Base-by-base conservation (phyloP, 169 alveolate genomes). In the Cryptosporidium parvum region DNA sequence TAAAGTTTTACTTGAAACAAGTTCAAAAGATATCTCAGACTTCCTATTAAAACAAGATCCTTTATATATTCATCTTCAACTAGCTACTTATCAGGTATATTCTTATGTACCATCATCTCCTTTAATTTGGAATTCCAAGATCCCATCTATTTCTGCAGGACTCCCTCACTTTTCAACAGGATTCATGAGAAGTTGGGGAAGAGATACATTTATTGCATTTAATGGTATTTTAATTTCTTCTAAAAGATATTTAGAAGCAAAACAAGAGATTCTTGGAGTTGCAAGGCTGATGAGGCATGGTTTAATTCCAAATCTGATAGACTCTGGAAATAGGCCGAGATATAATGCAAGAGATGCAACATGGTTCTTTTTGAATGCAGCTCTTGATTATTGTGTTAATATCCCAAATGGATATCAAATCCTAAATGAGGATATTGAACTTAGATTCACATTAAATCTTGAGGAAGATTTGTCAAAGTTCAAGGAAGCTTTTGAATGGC, bases 301-400 rank as follows among this genome's bases (percentile, higher is more conserved):
- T 5, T 84, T 97, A 18, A 96, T 97, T 70, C 99, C 99, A 14
- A 97, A 97, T 75, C 91, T 97, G 65, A 93, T 96, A 61, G 99
- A 97, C 91, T 86, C 96, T 6, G 96, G 98, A 21, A 94, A 95
- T 45, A 95, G 94, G 68, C 96, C 98, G 2, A 93, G 99, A 85
- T 97, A 95, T 86, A 97, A 97, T 91, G 97, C 98, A 16, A 92
- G 99, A 69, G 99, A 97, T 92, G 98, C 98, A 26, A 95, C 98
- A 31, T 96, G 99, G 99, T 96, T 96, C 92, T 97, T 95, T 93
- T 58, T 96, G 42, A 93, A 96, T 86, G 94, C 97, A 53, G 93
- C 95, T 45, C 93, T 93, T 69, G 98, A 96, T 68, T 97, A 96
- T 91, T 93, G 96, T 39, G 62, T 85, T 35, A 85, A 85, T 70